Evolutionary conservation across 2,329 filamentous ascomycete genomes (phyloP).

Genomic region (Nothophaeocryptopus gaeumannii): DNA sequence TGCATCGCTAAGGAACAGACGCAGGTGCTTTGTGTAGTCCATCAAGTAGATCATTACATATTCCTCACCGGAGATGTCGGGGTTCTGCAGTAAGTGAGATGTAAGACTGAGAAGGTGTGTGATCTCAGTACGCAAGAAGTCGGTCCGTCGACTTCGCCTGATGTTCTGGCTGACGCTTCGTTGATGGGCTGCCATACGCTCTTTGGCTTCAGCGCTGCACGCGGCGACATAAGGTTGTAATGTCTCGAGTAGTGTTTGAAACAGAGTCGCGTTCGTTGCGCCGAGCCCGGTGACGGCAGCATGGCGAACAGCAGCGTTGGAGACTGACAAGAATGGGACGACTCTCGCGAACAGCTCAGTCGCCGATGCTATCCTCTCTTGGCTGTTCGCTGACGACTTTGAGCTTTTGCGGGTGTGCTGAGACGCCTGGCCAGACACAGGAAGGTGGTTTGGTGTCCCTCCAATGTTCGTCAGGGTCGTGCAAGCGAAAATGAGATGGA

Average conservation of each 20-base stretch:
- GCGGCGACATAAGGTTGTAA: slow-evolving; percentile 80
- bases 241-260: slow-evolving; percentile 84
- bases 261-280: slow-evolving; percentile 92
- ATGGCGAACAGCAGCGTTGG: slow-evolving; percentile 77
- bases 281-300: slow-evolving; percentile 89
- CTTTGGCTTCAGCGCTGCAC: slow-evolving; percentile 85
- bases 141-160: slow-evolving; percentile 76
- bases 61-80: slow-evolving; percentile 71
- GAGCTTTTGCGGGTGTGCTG: slow-evolving; percentile 83
- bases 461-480: slow-evolving; percentile 76
- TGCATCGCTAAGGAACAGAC: slow-evolving; percentile 89
- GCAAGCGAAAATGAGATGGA: slow-evolving; percentile 95
- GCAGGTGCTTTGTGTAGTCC: slow-evolving; percentile 84
- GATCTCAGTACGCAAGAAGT: slow-evolving; percentile 85
- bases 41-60: slow-evolving; percentile 89
- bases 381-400: slow-evolving; percentile 59
- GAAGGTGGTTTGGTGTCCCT: slow-evolving; percentile 61
- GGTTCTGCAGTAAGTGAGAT: slow-evolving; percentile 76
- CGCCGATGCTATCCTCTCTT: slow-evolving; percentile 82
- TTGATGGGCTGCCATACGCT: slow-evolving; percentile 72
- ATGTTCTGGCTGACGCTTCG: slow-evolving; percentile 74
- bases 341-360: slow-evolving; percentile 86
- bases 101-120: slow-evolving; percentile 95
- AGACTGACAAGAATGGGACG: slow-evolving; percentile 78
- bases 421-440: slow-evolving; percentile 49